These are phyloP conservation scores for Bombardia bombarda DNA, from an alignment of 495 filamentous ascomycete genomes.

Conservation along the genomic window DNA sequence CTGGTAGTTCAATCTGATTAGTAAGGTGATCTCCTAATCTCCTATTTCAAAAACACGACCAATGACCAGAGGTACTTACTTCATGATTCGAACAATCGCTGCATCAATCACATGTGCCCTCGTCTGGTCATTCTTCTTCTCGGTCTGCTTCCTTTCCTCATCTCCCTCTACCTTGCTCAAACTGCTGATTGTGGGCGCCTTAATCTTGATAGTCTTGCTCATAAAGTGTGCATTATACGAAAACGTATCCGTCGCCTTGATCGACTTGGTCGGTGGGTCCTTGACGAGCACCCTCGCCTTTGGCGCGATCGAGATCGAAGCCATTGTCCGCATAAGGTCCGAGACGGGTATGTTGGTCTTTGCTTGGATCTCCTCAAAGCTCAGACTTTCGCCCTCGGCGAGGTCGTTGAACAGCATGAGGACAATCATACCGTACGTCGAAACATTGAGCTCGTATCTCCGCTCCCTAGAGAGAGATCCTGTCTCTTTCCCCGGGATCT, in stretches of 20 bases:
- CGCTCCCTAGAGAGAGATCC: constrained; percentile 57
- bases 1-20: too few relatives aligned
- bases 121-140: constrained; percentile 77
- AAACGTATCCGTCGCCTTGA: constrained; percentile 75
- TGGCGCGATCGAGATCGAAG: constrained; percentile 76
- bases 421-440: constrained; percentile 88
- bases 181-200: constrained; percentile 56
- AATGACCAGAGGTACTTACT: too few relatives aligned
- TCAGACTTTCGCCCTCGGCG: constrained; percentile 52
- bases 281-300: constrained; percentile 78
- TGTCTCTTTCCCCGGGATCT: constrained; percentile 53
- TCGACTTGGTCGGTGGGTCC: constrained; percentile 72
- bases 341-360: constrained; percentile 70
- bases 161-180: constrained; percentile 82
- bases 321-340: constrained; percentile 76
- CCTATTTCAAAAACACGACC: too few relatives aligned
- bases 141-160: constrained; percentile 77
- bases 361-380: constrained; percentile 77
- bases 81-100: constrained; percentile 91
- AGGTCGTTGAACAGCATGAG: constrained; percentile 84
- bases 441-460: constrained; percentile 83
- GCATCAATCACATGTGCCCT: constrained; percentile 75
- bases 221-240: constrained; percentile 77
- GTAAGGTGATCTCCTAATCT: too few relatives aligned
- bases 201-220: constrained; percentile 77